Conservation (phyloP, 176 grass and related monocot species). For the Oryza nivara region DNA sequence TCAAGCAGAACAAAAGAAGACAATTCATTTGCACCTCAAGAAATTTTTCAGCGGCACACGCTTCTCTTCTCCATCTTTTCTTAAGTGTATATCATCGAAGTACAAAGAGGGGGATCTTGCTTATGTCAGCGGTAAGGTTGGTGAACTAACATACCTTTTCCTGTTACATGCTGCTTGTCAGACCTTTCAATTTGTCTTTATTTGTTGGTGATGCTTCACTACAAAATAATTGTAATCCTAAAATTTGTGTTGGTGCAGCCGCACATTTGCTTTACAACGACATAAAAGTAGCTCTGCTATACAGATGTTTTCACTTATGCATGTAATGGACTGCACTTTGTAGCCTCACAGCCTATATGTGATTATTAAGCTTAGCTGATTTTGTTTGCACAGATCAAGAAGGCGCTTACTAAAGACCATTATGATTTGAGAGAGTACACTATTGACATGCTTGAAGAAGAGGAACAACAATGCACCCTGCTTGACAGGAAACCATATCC, state of each 20-base stretch:
- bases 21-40: conserved; percentile 85
- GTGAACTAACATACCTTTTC: conserved; percentile 48
- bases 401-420: conserved; percentile 56
- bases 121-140: conserved; percentile 95
- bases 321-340: not conserved
- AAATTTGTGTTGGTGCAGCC: conserved; percentile 4
- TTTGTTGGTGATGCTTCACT: conserved; percentile 25
- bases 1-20: conserved; percentile 58
- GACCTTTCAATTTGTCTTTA: conserved; percentile 11
- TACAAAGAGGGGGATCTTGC: conserved; percentile 84
- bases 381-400: conserved; percentile 61
- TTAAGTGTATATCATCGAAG: conserved; percentile 72
- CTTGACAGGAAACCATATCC: conserved; percentile 79
- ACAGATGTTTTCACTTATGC: not conserved
- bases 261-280: not conserved
- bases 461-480: conserved; percentile 56
- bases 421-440: conserved; percentile 83
- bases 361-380: conserved; percentile 22
- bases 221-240: not conserved
- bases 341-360: conserved; percentile 18
- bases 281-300: conserved; percentile 12
- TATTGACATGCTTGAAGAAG: conserved; percentile 68
- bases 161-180: conserved; percentile 34
- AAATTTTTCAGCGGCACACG: conserved; percentile 70
- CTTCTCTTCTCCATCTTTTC: conserved; percentile 64